Evolutionary conservation across 2,329 filamentous ascomycete species (phyloP).

Genomic region (Metarhizium sp.): DNA sequence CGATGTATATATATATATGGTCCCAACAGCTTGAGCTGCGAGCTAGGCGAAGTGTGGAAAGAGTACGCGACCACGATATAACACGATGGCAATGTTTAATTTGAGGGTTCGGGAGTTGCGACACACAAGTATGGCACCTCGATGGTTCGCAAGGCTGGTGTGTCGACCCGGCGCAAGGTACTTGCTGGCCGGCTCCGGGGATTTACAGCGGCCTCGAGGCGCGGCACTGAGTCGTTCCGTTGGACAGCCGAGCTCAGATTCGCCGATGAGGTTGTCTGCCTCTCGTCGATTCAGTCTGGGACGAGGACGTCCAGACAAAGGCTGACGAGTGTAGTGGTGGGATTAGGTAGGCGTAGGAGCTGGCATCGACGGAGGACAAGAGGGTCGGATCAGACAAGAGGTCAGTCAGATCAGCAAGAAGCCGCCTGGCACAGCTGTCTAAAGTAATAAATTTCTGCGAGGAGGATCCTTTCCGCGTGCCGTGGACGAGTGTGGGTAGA

Average conservation of each 20-base stretch:
- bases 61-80: neutral
- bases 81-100: neutral
- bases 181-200: neutral
- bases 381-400: neutral
- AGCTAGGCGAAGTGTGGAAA: neutral
- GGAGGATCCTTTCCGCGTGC: constrained; percentile 4
- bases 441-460: constrained; percentile 6
- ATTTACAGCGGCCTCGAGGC: neutral
- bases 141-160: neutral
- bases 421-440: constrained; percentile 1
- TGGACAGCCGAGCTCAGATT: neutral
- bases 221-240: neutral
- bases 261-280: neutral
- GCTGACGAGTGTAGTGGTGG: neutral
- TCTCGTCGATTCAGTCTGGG: neutral
- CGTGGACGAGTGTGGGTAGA: constrained; percentile 2
- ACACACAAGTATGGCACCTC: neutral
- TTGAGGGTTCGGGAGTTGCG: neutral
- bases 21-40: neutral
- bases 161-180: neutral
- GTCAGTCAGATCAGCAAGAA: neutral
- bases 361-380: neutral
- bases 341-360: neutral
- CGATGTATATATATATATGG: too few relatives aligned
- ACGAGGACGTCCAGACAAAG: neutral